phyloP scores from a whole-genome alignment of 129 eudicot species.

The Ambrosia trifida region DNA sequence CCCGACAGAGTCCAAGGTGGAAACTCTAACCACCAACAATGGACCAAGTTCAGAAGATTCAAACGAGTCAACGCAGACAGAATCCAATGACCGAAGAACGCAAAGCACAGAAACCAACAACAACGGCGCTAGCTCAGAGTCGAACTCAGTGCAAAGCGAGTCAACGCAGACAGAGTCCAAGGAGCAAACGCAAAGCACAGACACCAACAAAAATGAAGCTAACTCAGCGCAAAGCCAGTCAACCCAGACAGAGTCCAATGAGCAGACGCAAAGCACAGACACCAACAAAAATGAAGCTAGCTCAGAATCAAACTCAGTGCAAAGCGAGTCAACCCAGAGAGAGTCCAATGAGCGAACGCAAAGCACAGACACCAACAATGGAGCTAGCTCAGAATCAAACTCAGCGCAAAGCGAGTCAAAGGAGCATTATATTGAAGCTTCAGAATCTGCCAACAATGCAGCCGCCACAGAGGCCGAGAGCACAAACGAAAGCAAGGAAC shows the following conservation, averaged over 20 bases:
- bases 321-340: conserved; percentile 27
- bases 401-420: conserved; percentile 32
- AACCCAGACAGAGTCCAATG: conserved; percentile 34
- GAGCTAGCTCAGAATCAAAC: conserved; percentile 1
- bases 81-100: conserved; percentile 29
- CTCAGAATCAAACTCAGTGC: conserved; percentile 30
- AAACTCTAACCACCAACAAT: conserved; percentile 3
- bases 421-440: conserved; percentile 26
- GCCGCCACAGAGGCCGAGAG: conserved; percentile 5
- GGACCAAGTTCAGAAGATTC: conserved; percentile 29
- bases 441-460: conserved; percentile 28
- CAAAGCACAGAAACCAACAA: conserved; percentile 24
- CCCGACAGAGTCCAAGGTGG: conserved; percentile 19
- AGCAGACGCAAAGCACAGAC: conserved; percentile 31
- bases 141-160: background rate
- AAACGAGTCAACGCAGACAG: conserved; percentile 33
- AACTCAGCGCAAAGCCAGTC: conserved; percentile 32
- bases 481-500: too few species aligned
- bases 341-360: conserved; percentile 30
- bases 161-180: conserved; percentile 3
- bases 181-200: background rate
- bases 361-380: conserved; percentile 25
- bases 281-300: conserved; percentile 9
- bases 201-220: background rate
- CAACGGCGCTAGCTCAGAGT: background rate